phyloP scores from a whole-genome alignment of 352 stramenopile genomes.

The Phytophthora sp. region DNA sequence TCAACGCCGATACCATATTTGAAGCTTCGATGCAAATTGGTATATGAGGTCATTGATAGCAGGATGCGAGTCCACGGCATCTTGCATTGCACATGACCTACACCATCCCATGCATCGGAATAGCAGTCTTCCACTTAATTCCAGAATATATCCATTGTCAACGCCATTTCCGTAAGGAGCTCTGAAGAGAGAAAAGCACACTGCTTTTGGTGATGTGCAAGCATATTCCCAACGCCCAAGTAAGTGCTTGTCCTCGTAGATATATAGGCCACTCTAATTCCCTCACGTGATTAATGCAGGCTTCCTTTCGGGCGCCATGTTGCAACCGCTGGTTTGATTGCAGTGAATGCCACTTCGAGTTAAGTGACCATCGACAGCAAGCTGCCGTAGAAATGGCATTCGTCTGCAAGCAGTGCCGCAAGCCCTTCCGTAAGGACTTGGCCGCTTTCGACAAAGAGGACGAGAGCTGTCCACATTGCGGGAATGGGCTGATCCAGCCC shows the following conservation, averaged over 20 bases:
- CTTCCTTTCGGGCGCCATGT: constrained; percentile 70
- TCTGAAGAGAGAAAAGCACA: background rate
- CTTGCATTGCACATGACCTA: background rate
- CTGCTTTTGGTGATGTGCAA: constrained; percentile 47
- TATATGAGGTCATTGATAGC: background rate
- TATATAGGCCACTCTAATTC: background rate
- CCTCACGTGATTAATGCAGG: constrained; percentile 35
- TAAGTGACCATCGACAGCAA: constrained; percentile 60
- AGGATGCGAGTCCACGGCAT: background rate
- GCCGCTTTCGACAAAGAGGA: constrained; percentile 54
- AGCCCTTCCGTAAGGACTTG: constrained; percentile 72
- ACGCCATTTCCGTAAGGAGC: background rate
- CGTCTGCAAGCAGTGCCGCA: constrained; percentile 70
- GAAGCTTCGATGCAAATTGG: constrained; percentile 7
- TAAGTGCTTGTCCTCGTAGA: constrained; percentile 2
- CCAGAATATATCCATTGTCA: constrained; percentile 20
- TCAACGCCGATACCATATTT: constrained; percentile 46
- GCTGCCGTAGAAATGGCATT: constrained; percentile 59
- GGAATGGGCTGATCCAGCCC: constrained; percentile 46
- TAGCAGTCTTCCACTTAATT: constrained; percentile 7
- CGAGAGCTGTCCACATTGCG: constrained; percentile 71
- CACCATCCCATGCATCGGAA: constrained; percentile 29
- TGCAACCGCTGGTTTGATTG: constrained; percentile 84
- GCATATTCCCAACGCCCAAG: constrained; percentile 50
- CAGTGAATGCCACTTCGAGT: constrained; percentile 76